phyloP scores from a whole-genome alignment of 805 yeast species.

The Cyberlindnera xishuangbannaensis region DNA sequence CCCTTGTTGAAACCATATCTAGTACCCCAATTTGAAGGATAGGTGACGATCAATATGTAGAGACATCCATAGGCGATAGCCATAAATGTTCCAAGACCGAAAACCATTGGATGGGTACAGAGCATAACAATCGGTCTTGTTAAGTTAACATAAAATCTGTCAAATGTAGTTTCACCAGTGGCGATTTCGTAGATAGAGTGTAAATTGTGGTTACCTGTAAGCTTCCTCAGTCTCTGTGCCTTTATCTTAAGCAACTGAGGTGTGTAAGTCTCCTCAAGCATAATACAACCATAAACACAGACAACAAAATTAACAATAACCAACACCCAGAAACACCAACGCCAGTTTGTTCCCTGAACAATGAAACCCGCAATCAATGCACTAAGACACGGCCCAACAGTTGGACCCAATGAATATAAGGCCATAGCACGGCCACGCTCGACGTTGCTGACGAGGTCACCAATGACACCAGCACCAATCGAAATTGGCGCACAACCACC shows the following conservation, averaged over 20 bases:
- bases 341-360: conserved; percentile 47
- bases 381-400: conserved; percentile 55
- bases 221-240: conserved; percentile 41
- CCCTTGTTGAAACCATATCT: conserved; percentile 42
- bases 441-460: conserved; percentile 50
- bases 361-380: conserved; percentile 55
- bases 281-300: conserved; percentile 37
- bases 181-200: conserved; percentile 60
- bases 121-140: conserved; percentile 51
- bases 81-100: conserved; percentile 56
- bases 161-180: conserved; percentile 36
- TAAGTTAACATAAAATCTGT: conserved; percentile 35
- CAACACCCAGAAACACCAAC: conserved; percentile 58
- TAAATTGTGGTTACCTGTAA: conserved; percentile 48
- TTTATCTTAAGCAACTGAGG: conserved; percentile 45
- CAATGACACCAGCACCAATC: conserved; percentile 64
- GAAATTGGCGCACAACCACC: conserved; percentile 64
- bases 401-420: conserved; percentile 42
- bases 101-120: conserved; percentile 55
- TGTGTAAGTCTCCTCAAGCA: conserved; percentile 52
- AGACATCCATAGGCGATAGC: conserved; percentile 64
- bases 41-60: conserved; percentile 56
- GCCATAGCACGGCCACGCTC: conserved; percentile 53
- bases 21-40: conserved; percentile 46
- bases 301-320: conserved; percentile 48